phyloP scores from a whole-genome alignment of 1,139 yeast genomes.

The Blastobotrys serpentis region DNA sequence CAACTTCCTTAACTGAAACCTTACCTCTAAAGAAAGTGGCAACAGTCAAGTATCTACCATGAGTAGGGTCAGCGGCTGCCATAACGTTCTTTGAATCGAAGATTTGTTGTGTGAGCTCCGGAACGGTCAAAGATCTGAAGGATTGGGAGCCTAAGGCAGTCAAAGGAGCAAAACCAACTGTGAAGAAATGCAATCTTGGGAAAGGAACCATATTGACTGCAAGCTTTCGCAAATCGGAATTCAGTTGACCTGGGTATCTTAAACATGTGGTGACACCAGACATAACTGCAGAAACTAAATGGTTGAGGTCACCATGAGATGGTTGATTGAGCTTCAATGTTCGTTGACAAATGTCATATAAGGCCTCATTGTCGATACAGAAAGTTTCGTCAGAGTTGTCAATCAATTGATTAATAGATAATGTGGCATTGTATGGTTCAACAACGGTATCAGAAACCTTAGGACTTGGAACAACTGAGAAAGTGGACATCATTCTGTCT shows the following conservation, averaged over 20 bases:
- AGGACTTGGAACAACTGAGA: conserved; percentile 47
- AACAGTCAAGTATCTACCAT: conserved; percentile 46
- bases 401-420: conserved; percentile 45
- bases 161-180: conserved; percentile 48
- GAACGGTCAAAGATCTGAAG: conserved; percentile 44
- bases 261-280: conserved; percentile 48
- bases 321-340: conserved; percentile 44
- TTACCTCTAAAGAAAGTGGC: conserved; percentile 48
- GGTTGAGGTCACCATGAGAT: conserved; percentile 43
- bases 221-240: conserved; percentile 47
- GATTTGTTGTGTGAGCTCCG: conserved; percentile 48
- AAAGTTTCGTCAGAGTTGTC: conserved; percentile 47
- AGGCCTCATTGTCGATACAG: conserved; percentile 48
- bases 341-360: conserved; percentile 45
- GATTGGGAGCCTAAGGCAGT: conserved; percentile 41
- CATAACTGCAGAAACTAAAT: conserved; percentile 46
- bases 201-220: conserved; percentile 50
- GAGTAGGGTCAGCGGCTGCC: conserved; percentile 47
- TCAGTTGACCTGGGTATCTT: conserved; percentile 49
- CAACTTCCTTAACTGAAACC: conserved; percentile 47
- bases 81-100: conserved; percentile 46
- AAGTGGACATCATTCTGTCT: conserved; percentile 48
- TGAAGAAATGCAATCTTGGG: conserved; percentile 49
- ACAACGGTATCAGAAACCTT: conserved; percentile 47
- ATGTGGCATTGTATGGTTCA: conserved; percentile 47